These are phyloP conservation scores for Mycena pura DNA, from an alignment of 768 basidiomycete genomes.

Conservation along the genomic window DNA sequence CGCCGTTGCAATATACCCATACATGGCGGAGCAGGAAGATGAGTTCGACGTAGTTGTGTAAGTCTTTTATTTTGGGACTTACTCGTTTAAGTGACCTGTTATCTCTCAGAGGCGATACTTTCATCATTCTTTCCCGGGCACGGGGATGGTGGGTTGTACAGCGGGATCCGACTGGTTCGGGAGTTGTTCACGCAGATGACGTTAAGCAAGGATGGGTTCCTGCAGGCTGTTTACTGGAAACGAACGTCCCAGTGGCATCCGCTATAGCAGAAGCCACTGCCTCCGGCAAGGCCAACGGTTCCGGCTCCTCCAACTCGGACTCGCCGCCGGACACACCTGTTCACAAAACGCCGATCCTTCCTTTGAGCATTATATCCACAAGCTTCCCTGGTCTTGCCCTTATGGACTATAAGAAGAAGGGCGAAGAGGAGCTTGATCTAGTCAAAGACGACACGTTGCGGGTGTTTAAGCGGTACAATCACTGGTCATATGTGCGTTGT, in stretches of 20 bases:
- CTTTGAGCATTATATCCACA: constrained; percentile 92
- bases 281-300: constrained; percentile 48
- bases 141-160: constrained; percentile 99
- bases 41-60: constrained; percentile 98
- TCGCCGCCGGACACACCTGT: constrained; percentile 47
- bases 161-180: constrained; percentile 86
- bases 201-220: constrained; percentile 96
- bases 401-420: constrained; percentile 96
- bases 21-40: constrained; percentile 97
- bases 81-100: neutral
- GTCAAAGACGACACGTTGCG: constrained; percentile 87
- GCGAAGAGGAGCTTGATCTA: constrained; percentile 90
- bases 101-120: constrained; percentile 86
- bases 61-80: constrained; percentile 39
- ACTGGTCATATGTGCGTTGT: constrained; percentile 87
- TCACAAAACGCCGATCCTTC: constrained; percentile 83
- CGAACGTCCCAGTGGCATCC: constrained; percentile 86
- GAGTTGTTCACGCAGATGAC: constrained; percentile 76
- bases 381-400: constrained; percentile 96
- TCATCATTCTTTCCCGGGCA: constrained; percentile 91
- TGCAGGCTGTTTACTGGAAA: constrained; percentile 94
- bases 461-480: constrained; percentile 98
- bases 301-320: constrained; percentile 39
- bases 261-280: constrained; percentile 83
- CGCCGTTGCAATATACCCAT: constrained; percentile 97